These are phyloP conservation scores for Limnanthes douglasii DNA, from an alignment of 345 rosid genomes.

Conservation along the genomic window DNA sequence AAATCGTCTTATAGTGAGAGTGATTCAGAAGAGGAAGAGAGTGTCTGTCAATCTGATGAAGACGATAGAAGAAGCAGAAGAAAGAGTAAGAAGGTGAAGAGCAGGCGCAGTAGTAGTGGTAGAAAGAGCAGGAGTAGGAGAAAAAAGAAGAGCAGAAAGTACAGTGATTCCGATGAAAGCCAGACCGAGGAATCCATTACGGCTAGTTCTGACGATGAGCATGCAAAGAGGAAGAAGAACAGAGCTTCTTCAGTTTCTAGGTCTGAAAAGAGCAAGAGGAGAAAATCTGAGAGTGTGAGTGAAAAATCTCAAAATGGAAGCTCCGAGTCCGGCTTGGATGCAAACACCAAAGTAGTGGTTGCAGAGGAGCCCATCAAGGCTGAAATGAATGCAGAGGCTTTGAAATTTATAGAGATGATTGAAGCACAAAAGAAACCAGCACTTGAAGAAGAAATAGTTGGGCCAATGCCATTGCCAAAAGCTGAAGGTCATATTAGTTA, in stretches of 20 bases:
- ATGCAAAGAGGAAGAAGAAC: constrained; percentile 31
- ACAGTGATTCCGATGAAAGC: constrained; percentile 29
- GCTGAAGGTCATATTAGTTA: constrained; percentile 97
- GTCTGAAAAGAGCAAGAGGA: constrained; percentile 23
- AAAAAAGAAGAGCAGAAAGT: constrained; percentile 18
- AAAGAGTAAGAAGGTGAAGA: constrained; percentile 21
- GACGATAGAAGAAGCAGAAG: constrained; percentile 22
- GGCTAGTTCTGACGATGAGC: constrained; percentile 22
- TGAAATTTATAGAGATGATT: constrained; percentile 55
- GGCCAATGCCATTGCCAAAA: constrained; percentile 85
- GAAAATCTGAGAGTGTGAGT: constrained; percentile 19
- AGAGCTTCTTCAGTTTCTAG: constrained; percentile 12
- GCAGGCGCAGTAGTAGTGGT: constrained; percentile 18
- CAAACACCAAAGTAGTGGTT: constrained; percentile 22
- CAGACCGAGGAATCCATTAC: constrained; percentile 20
- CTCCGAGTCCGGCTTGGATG: constrained; percentile 23
- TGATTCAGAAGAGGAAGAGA: constrained; percentile 32
- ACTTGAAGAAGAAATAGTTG: constrained; percentile 65
- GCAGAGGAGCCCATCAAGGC: constrained; percentile 29
- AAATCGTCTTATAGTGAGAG: constrained; percentile 15
- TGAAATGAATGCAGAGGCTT: constrained; percentile 54
- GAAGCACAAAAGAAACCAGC: constrained; percentile 74
- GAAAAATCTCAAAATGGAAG: too few species aligned
- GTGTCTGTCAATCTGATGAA: constrained; percentile 26
- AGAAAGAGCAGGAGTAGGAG: constrained; percentile 14